Conservation (phyloP, 2,329 filamentous ascomycete species). For the Aspergillus sp. region DNA sequence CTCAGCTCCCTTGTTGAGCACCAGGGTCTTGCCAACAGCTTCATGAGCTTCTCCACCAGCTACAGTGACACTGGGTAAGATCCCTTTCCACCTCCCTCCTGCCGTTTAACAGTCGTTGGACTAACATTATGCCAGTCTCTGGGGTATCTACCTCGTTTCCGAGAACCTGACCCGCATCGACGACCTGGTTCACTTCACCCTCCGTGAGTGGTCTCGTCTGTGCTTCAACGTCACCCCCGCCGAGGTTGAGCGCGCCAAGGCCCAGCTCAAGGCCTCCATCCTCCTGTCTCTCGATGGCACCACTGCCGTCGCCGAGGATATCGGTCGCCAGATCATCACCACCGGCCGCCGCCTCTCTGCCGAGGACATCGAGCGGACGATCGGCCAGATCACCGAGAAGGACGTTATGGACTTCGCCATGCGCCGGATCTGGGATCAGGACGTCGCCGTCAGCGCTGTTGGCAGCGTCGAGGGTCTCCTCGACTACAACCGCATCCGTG, state of each 20-base stretch:
- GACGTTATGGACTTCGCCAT: conserved; percentile 96
- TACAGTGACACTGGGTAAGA: conserved; percentile 98
- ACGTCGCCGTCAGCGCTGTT: conserved; percentile 89
- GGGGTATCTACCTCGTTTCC: conserved; percentile 98
- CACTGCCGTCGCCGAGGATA: conserved; percentile 95
- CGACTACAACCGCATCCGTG: conserved; percentile 56
- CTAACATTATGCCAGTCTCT: conserved; percentile 65
- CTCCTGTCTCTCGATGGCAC: conserved; percentile 96
- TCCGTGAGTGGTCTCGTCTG: conserved; percentile 96
- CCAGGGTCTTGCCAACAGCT: conserved; percentile 96
- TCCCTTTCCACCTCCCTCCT: background rate
- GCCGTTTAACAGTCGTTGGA: no score
- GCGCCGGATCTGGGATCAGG: conserved; percentile 95
- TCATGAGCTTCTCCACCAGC: conserved; percentile 99
- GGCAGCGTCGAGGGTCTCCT: conserved; percentile 83
- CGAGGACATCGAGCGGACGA: conserved; percentile 89
- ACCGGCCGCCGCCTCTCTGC: conserved; percentile 89
- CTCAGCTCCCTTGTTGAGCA: conserved; percentile 92
- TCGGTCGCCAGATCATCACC: conserved; percentile 96
- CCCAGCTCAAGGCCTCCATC: conserved; percentile 97
- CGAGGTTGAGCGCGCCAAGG: conserved; percentile 97
- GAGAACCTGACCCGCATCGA: conserved; percentile 85
- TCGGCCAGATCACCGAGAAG: conserved; percentile 87
- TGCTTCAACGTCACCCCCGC: conserved; percentile 82
- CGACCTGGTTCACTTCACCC: conserved; percentile 95